These are phyloP conservation scores for Paraconiothyrium brasiliense DNA, from an alignment of 2,329 filamentous ascomycete species.

Conservation along the genomic window DNA sequence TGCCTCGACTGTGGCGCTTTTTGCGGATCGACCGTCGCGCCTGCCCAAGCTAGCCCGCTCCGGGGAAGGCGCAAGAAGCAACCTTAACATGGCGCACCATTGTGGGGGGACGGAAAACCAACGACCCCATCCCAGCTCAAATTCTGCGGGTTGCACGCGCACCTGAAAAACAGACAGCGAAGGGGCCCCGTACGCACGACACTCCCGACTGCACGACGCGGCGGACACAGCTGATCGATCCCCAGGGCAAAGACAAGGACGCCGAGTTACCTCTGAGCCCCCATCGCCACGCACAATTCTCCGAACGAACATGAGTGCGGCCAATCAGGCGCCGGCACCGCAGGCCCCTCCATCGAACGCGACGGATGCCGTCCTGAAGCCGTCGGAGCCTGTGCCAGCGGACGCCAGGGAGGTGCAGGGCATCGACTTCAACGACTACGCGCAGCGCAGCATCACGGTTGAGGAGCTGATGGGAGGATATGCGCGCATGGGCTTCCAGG, in stretches of 20 bases:
- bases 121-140: background rate
- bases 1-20: background rate
- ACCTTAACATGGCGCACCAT: too few species aligned
- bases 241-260: background rate
- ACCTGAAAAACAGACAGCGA: background rate
- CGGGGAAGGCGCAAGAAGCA: too few species aligned
- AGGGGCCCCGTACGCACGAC: background rate
- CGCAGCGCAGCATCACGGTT: conserved; percentile 78
- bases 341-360: conserved; percentile 57
- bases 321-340: conserved; percentile 26
- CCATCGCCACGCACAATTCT: conserved; percentile 12
- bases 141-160: conserved; percentile 5
- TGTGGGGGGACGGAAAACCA: background rate
- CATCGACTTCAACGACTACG: conserved; percentile 88
- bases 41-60: background rate
- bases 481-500: conserved; percentile 86
- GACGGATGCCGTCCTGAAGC: conserved; percentile 83
- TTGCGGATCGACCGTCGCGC: background rate
- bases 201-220: background rate
- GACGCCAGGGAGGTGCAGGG: conserved; percentile 85
- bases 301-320: conserved; percentile 30
- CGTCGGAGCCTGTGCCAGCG: conserved; percentile 82
- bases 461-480: conserved; percentile 85
- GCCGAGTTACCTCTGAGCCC: background rate
- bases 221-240: background rate